Evolutionary conservation across 192 early-diverging fungal genomes (phyloP), one percentile per base, ranked within the genome.

Genomic region (Backusella psychrophila): DNA sequence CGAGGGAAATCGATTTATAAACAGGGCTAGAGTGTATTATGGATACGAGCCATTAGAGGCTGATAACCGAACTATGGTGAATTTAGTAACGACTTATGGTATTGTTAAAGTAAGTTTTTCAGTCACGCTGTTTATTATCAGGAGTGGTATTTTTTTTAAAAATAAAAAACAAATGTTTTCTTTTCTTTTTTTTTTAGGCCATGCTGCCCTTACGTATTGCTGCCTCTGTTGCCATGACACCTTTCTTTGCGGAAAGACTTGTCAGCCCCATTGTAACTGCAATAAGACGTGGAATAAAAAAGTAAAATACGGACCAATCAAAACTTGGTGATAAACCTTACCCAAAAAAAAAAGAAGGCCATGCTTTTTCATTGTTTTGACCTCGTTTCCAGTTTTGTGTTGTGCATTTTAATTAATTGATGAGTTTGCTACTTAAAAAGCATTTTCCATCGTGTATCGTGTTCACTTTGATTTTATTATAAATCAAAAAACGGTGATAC

Each of bases 71-170:
- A 81, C 86, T 26, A 87, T 96, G 83, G 70, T 94, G 36, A 84
- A 96, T 77, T 79, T 95, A 87, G 93, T 92, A 0, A 90, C 91
- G 3, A 85, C 89, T 23, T 98, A 98, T 82, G 92, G 89, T 6
- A 72, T 96, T 17, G 93, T 96, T 21, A 98, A 98, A 87, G 87
- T 90, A 80, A 77, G 53, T 35, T 35, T 52, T 41, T 21, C n/a
- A 77, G 7, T n/a, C 26, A 59, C 6, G 1, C 19, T 23, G 17
- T 70, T 9, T 4, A 42, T 8, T 56, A 12, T 17, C 15, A 38
- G 21, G 15, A 4, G 41, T 4, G 33, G 35, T 29, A 19, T 46
- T 36, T n/a, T 33, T 33, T 39, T 39, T 39, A 39, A 39, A 39
- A 46, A 17, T 2, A 69, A 33, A 33, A 39, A 39, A 9, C 38